Base-by-base conservation (phyloP, 2,329 filamentous ascomycete species). In the Colletotrichum spaethianum region DNA sequence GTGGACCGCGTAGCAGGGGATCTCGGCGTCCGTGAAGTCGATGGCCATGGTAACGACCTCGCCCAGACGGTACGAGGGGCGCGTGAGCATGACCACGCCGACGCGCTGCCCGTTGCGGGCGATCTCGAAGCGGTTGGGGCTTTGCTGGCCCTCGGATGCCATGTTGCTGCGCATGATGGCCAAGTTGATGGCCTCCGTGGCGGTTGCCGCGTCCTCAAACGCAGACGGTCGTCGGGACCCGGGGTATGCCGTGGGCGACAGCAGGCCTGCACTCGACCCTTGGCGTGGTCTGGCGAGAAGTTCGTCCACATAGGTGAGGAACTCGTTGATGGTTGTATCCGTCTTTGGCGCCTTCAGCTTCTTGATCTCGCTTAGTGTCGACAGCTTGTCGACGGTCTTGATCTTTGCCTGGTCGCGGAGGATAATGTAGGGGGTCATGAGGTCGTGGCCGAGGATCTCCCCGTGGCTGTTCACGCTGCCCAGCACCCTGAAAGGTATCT, bases 81-180 rank as follows among this genome's bases (percentile, higher is more conserved):
- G 91, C 6, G 95, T 93, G 40, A 99, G 88, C 83, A 95, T 95
- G 67, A 99, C 90, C 7, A 97, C 94, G 3, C 94, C 96, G 16
- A 99, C 95, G n/a, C 92, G 92, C 67, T 92, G 92, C n/a, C 95
- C 95, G 78, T 95, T 95, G 18, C 96, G 93, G 16, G 96, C 93
- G 79, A 99, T 98, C 79, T 98, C 95, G 80, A 98, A 99, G 48
- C 95, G 92, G 78, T 98, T 98, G n/a, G 93, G 90, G 78, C 93
- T 95, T 76, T 94, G 92, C 44, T 92, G 91, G n/a, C 90, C 89
- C 55, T 90, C 87, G 2, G 86, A 86, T 0, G 90, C 88, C 75
- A 92, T 84, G 75, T 94, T 94, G 79, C 94, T 95, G 75, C 94
- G 92, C 64, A 98, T 87, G 71, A 98, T 98, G 16, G 96, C 93